Evolutionary conservation across 768 basidiomycete genomes (phyloP).

Genomic region (Mycena leptocephala): DNA sequence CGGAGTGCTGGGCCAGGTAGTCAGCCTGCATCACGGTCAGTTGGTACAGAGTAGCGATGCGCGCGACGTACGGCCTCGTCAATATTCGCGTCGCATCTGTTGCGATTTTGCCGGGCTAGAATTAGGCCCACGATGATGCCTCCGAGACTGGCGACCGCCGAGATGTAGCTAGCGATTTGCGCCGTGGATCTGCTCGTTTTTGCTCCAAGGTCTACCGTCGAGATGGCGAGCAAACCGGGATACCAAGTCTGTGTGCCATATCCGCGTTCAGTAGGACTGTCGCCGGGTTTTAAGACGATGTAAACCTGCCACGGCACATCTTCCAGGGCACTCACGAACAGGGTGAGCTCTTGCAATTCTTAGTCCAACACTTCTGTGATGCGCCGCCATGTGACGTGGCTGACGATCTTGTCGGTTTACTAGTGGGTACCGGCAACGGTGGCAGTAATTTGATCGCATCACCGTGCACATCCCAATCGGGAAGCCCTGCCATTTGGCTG

Average conservation of each 20-base stretch:
- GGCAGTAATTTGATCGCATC: too few species aligned
- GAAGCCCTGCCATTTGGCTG: too few species aligned
- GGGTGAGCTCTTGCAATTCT: slow-evolving; percentile 55
- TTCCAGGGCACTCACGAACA: slow-evolving; percentile 55
- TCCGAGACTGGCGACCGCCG: slow-evolving; percentile 21
- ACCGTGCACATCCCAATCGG: too few species aligned
- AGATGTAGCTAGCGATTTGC: slow-evolving; percentile 23
- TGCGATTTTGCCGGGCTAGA: slow-evolving; percentile 1
- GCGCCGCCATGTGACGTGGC: slow-evolving; percentile 50
- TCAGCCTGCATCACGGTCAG: slow-evolving; percentile 11
- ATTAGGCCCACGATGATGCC: slow-evolving; percentile 16
- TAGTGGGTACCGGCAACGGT: too few species aligned
- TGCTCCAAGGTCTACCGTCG: slow-evolving; percentile 44
- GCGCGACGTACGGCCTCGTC: slow-evolving; percentile 3
- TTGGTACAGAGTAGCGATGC: too few species aligned
- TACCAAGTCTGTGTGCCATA: too few species aligned
- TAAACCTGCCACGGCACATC: too few species aligned
- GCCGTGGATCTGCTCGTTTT: not conserved
- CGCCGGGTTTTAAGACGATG: slow-evolving; percentile 27
- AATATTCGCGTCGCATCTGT: not conserved
- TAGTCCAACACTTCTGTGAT: slow-evolving; percentile 48
- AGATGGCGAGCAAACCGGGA: slow-evolving; percentile 61
- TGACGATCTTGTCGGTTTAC: slow-evolving; percentile 53
- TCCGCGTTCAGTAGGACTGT: slow-evolving; percentile 61
- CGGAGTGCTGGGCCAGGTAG: not conserved